Percentiles rank a stretch among this genome's conserved stretches.
These are phyloP conservation scores for Yamagishiella unicocca DNA, from an alignment of 139 green algal species.

Conservation along the genomic window DNA sequence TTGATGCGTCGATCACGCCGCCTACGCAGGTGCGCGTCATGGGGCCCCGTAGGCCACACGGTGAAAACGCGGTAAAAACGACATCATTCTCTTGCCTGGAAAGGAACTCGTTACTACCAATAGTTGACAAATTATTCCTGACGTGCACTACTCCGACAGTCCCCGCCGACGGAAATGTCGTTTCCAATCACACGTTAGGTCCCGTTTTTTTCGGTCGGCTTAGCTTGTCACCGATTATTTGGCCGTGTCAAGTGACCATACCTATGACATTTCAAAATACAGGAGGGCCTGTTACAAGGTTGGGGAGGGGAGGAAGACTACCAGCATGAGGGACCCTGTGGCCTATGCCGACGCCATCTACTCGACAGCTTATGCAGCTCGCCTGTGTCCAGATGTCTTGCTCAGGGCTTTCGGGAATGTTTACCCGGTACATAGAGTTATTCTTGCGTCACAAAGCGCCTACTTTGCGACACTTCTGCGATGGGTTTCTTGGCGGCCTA, in stretches of 20 bases:
- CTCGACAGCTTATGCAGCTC: neutral
- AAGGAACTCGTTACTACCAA: no score
- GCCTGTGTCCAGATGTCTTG: constrained; percentile 1
- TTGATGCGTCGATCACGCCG: no score
- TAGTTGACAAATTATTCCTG: no score
- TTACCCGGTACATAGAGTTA: constrained; percentile 3
- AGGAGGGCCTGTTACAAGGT: neutral
- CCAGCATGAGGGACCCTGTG: neutral
- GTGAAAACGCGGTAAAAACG: no score
- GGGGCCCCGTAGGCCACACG: no score
- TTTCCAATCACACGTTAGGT: no score
- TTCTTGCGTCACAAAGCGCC: neutral
- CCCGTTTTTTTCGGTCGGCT: no score
- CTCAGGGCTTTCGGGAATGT: neutral
- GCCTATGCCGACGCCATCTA: constrained; percentile 2
- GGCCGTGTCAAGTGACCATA: neutral
- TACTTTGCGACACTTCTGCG: constrained; percentile 21
- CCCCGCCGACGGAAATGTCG: no score
- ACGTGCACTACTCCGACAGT: no score
- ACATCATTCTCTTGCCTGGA: no score
- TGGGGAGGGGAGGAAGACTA: neutral
- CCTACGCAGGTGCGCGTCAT: no score
- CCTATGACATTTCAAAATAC: neutral
- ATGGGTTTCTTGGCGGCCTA: neutral
- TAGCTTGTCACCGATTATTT: no score